A percentile compares a stretch with the other conserved stretches of the same genome.
Conservation (phyloP, 2,329 filamentous ascomycete genomes). For the Pyrenophora seminiperda region DNA sequence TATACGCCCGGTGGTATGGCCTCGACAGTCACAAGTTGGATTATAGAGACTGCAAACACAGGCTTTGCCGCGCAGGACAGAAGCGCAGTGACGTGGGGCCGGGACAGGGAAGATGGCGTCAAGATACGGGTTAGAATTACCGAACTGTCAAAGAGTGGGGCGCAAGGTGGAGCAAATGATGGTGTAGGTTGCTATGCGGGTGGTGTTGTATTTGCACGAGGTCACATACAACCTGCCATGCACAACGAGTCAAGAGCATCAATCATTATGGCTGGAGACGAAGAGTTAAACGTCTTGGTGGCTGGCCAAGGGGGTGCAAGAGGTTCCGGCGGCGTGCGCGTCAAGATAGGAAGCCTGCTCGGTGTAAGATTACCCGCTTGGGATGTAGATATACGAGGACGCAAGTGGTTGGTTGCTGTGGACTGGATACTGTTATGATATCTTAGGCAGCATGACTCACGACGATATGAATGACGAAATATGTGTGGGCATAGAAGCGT, state of each 20-base stretch:
- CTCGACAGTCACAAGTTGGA: constrained; percentile 56
- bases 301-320: constrained; percentile 35
- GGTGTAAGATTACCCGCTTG: constrained; percentile 50
- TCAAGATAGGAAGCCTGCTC: constrained; percentile 37
- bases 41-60: constrained; percentile 51
- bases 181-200: constrained; percentile 29
- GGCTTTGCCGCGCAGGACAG: constrained; percentile 24
- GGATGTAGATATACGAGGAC: constrained; percentile 46
- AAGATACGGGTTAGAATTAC: constrained; percentile 21
- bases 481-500: too few relatives aligned
- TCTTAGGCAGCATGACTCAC: neutral
- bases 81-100: constrained; percentile 16
- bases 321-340: constrained; percentile 21
- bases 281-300: constrained; percentile 30
- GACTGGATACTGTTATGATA: constrained; percentile 48
- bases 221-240: constrained; percentile 19
- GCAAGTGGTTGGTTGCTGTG: constrained; percentile 49
- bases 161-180: neutral
- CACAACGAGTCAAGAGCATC: constrained; percentile 19
- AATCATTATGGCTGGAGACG: neutral
- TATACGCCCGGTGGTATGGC: constrained; percentile 58
- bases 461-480: constrained; percentile 16
- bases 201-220: constrained; percentile 30
- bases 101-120: constrained; percentile 35
- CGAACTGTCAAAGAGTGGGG: neutral